Evolutionary conservation across 345 rosid species (phyloP).

Genomic region (Lenwebbia sp.): DNA sequence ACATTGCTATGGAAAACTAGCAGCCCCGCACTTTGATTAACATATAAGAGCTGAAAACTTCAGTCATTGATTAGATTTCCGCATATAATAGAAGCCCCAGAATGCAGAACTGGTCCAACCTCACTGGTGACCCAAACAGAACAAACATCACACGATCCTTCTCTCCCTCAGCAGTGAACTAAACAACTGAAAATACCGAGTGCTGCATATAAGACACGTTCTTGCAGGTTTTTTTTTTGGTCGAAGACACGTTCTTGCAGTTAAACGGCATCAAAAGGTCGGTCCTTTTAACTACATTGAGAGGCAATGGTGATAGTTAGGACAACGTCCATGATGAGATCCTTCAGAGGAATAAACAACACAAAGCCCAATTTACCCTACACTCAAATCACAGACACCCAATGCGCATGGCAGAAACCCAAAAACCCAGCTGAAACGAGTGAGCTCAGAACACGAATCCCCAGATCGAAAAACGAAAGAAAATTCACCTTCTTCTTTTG

Average conservation of each 20-base stretch:
- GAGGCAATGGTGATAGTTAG: neutral
- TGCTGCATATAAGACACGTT: neutral
- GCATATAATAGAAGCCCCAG: neutral
- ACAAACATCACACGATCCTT: neutral
- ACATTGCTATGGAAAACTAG: neutral
- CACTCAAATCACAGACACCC: neutral
- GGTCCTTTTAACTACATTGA: neutral
- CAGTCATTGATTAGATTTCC: neutral
- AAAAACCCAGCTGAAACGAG: neutral
- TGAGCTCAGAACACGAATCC: too few relatives aligned
- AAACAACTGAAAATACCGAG: neutral
- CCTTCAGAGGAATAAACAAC: neutral
- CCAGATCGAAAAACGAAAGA: neutral
- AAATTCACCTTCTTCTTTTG: constrained; percentile 67
- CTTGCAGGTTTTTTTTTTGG: too few relatives aligned
- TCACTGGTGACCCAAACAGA: neutral
- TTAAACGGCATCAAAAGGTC: neutral
- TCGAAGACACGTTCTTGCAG: neutral
- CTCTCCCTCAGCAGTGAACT: neutral
- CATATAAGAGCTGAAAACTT: neutral
- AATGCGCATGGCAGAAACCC: neutral
- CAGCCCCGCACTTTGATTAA: neutral
- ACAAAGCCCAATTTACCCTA: neutral
- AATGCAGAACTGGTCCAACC: neutral
- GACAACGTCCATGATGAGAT: neutral